A percentile compares a stretch with the other conserved stretches of the same genome.
These are phyloP conservation scores for Aspergillus pseudoviridinutans DNA, from an alignment of 2,329 filamentous ascomycete species.

Conservation along the genomic window DNA sequence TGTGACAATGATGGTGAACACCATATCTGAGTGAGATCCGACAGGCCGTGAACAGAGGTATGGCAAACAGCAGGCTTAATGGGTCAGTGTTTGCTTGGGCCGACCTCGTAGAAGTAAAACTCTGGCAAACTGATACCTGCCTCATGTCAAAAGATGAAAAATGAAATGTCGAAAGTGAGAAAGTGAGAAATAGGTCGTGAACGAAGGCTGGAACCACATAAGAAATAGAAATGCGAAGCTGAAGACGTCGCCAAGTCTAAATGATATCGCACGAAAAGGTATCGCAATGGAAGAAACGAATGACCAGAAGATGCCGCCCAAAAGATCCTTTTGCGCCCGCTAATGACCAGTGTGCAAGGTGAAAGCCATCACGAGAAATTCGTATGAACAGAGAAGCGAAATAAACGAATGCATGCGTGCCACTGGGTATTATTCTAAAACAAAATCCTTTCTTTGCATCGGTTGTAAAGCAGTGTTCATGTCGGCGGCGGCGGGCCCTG, in stretches of 20 bases:
- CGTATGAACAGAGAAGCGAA: constrained; percentile 13
- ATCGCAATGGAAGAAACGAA: constrained; percentile 14
- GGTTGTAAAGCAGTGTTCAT: constrained; percentile 5
- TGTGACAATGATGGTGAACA: too few species aligned
- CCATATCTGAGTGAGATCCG: too few species aligned
- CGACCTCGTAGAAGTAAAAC: neutral
- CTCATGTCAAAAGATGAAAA: neutral
- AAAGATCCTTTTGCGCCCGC: constrained; percentile 33
- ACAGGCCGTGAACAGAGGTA: too few species aligned
- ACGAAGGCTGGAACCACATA: neutral
- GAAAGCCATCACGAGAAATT: constrained; percentile 18
- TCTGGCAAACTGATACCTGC: neutral
- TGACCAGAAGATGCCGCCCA: constrained; percentile 27
- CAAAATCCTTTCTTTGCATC: neutral
- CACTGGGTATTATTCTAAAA: constrained; percentile 12
- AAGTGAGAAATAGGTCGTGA: neutral
- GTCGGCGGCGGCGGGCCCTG: constrained; percentile 23
- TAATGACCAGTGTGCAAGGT: constrained; percentile 34
- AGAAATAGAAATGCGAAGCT: neutral
- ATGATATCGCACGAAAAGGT: neutral
- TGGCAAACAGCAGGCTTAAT: too few species aligned
- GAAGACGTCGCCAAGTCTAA: neutral
- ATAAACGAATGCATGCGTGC: constrained; percentile 9
- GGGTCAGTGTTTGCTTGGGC: neutral
- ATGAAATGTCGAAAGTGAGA: neutral